Evolutionary conservation across 2,329 filamentous ascomycete species (phyloP).

Genomic region (Xylaria sp.): DNA sequence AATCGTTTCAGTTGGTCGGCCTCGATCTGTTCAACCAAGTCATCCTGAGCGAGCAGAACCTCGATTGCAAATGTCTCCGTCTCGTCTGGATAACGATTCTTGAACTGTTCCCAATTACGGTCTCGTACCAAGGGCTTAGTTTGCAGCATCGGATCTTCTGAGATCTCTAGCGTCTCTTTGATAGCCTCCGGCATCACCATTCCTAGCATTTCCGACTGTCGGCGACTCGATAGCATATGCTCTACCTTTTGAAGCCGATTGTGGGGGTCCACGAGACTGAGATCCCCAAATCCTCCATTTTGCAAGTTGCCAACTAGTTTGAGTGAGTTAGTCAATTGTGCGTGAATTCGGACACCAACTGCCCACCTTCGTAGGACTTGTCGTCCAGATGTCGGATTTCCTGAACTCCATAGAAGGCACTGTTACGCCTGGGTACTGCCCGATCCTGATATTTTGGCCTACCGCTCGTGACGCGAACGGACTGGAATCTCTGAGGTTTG

Average conservation of each 20-base stretch:
- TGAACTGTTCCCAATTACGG: constrained; percentile 31
- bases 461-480: constrained; percentile 20
- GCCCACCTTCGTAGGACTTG: constrained; percentile 12
- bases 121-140: constrained; percentile 24
- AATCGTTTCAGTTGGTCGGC: constrained; percentile 27
- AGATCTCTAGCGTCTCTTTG: constrained; percentile 6
- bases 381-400: not conserved
- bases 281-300: constrained; percentile 14
- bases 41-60: constrained; percentile 25
- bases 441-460: constrained; percentile 14
- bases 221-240: constrained; percentile 14
- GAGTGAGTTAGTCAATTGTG: constrained; percentile 1
- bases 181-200: not conserved
- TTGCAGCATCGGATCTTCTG: constrained; percentile 21
- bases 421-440: constrained; percentile 18
- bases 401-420: constrained; percentile 20
- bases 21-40: constrained; percentile 29
- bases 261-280: constrained; percentile 27
- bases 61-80: constrained; percentile 22
- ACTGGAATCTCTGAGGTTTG: constrained; percentile 29
- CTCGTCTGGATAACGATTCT: constrained; percentile 26
- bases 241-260: constrained; percentile 25
- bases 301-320: constrained; percentile 1
- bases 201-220: not conserved
- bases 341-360: not conserved